Evolutionary conservation across 139 green algal genomes (phyloP).

Genomic region (Auxenochlorella pyrenoidosa): DNA sequence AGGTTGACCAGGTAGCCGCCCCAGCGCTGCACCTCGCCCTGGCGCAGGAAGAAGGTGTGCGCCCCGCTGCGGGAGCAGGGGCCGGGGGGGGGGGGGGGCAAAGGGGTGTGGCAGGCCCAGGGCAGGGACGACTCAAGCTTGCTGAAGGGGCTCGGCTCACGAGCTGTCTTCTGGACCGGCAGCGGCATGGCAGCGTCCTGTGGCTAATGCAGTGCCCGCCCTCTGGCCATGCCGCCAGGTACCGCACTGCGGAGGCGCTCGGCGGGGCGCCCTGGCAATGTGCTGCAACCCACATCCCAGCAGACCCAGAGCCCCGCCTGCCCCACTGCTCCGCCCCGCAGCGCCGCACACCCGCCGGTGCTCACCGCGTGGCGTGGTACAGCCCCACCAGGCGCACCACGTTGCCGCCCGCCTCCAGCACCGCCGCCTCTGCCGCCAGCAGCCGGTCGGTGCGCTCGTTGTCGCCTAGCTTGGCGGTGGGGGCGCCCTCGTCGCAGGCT

Average conservation of each 20-base stretch:
- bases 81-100: not conserved
- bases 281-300: no score
- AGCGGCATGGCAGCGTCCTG: no score
- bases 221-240: no score
- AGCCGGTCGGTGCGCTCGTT: conserved; percentile 78
- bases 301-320: no score
- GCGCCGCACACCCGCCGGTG: not conserved
- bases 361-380: conserved; percentile 83
- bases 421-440: conserved; percentile 78
- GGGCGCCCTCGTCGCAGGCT: conserved; percentile 31
- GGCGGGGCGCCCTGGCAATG: no score
- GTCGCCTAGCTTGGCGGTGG: conserved; percentile 53
- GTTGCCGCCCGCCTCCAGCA: conserved; percentile 81
- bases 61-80: conserved; percentile 66
- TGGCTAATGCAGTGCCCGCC: no score
- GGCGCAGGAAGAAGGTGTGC: conserved; percentile 93
- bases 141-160: no score
- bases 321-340: not conserved
- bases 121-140: no score
- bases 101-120: not conserved
- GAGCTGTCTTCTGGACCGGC: no score
- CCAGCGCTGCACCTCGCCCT: conserved; percentile 63
- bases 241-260: no score
- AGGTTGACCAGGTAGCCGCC: conserved; percentile 92
- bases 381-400: conserved; percentile 95